phyloP scores from a whole-genome alignment of 306 rosid genomes.

The Mimosa bimucronata region DNA sequence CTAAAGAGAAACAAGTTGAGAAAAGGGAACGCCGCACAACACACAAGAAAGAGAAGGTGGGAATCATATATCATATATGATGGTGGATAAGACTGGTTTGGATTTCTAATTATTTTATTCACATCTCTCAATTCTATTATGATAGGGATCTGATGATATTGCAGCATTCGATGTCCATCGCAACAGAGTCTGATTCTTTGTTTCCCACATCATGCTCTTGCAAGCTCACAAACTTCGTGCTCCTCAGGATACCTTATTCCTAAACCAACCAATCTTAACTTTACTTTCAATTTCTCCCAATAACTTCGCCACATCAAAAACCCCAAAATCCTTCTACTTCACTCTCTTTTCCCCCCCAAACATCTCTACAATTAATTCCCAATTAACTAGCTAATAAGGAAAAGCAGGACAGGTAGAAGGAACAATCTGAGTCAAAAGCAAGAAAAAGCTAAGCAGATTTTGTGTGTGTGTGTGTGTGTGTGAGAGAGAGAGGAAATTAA shows the following conservation, averaged over 20 bases:
- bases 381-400: slow-evolving; percentile 1
- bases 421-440: neutral
- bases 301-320: neutral
- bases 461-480: too few species aligned
- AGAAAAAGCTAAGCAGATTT: neutral
- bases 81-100: slow-evolving; percentile 21
- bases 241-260: slow-evolving; percentile 36
- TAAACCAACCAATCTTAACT: neutral
- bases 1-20: slow-evolving; percentile 38
- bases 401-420: neutral
- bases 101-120: slow-evolving; percentile 16
- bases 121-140: slow-evolving; percentile 37
- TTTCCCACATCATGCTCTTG: slow-evolving; percentile 37
- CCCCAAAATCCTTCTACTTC: neutral
- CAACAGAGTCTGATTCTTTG: slow-evolving; percentile 38
- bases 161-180: slow-evolving; percentile 41
- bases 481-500: neutral
- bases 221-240: slow-evolving; percentile 39
- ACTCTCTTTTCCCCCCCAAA: neutral
- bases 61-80: slow-evolving; percentile 26
- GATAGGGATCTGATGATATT: slow-evolving; percentile 32
- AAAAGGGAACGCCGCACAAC: slow-evolving; percentile 37
- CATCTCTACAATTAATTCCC: neutral
- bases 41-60: slow-evolving; percentile 25
- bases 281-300: neutral